A percentile compares a stretch with the other conserved stretches of the same genome.
phyloP scores from a whole-genome alignment of 805 yeast genomes.

The Metschnikowia noctiluminum region DNA sequence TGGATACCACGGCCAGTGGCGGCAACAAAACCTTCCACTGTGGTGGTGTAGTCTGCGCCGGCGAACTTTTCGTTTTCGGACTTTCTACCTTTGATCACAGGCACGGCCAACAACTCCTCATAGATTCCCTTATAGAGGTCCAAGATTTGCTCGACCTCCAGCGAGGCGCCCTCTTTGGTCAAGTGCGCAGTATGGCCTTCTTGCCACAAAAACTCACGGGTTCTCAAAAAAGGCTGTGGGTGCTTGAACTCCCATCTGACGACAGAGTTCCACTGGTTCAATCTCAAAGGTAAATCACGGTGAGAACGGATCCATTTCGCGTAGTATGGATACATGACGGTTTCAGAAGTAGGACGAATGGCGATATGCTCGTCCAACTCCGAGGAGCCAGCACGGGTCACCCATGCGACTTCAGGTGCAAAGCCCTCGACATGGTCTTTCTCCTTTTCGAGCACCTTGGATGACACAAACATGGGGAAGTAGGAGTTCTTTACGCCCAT shows the following conservation, averaged over 20 bases:
- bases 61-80: constrained; percentile 98
- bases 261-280: constrained; percentile 99
- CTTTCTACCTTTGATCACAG: constrained; percentile 91
- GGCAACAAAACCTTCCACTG: constrained; percentile 95
- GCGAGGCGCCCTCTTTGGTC: constrained; percentile 73
- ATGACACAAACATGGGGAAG: constrained; percentile 98
- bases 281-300: constrained; percentile 92
- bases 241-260: constrained; percentile 99
- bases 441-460: constrained; percentile 90
- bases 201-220: constrained; percentile 99
- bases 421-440: constrained; percentile 98
- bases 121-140: constrained; percentile 83
- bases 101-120: constrained; percentile 92
- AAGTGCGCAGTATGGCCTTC: constrained; percentile 99
- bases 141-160: constrained; percentile 82
- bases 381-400: constrained; percentile 89
- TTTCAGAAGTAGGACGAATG: constrained; percentile 98
- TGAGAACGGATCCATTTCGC: constrained; percentile 99
- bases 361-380: constrained; percentile 98
- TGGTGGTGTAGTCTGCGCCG: constrained; percentile 94
- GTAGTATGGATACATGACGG: constrained; percentile 99
- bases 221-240: constrained; percentile 98
- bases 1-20: constrained; percentile 99
- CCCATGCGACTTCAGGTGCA: constrained; percentile 99
- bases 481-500: constrained; percentile 93